Percentiles rank a stretch among this genome's conserved stretches.
These are phyloP conservation scores for Coniferiporia weirii DNA, from an alignment of 1,284 basidiomycete species.

Conservation along the genomic window DNA sequence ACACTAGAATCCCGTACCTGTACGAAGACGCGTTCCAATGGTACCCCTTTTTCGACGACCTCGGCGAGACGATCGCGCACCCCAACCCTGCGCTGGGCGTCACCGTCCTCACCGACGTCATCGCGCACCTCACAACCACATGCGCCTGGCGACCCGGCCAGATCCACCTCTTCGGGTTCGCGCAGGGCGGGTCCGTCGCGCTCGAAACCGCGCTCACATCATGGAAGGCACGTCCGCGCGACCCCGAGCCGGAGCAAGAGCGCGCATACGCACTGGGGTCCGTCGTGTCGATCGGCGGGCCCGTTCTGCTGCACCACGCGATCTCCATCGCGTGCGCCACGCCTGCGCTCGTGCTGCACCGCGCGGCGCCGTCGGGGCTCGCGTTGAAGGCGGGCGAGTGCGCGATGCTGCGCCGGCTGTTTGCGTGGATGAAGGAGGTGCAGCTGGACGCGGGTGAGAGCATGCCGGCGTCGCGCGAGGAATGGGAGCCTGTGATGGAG, in stretches of 20 bases:
- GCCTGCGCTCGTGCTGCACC: slow-evolving; percentile 59
- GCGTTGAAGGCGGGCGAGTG: slow-evolving; percentile 38
- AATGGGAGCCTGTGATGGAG: slow-evolving; percentile 80
- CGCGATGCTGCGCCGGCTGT: slow-evolving; percentile 55
- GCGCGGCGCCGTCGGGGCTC: slow-evolving; percentile 41
- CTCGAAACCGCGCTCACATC: slow-evolving; percentile 58
- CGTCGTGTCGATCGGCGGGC: slow-evolving; percentile 63
- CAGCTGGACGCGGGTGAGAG: slow-evolving; percentile 41
- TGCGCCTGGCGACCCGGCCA: slow-evolving; percentile 62
- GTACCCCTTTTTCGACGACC: slow-evolving; percentile 79
- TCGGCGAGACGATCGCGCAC: slow-evolving; percentile 66
- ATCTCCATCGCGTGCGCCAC: slow-evolving; percentile 47
- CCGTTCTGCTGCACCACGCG: slow-evolving; percentile 73
- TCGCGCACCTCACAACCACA: slow-evolving; percentile 52
- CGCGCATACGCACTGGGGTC: slow-evolving; percentile 41
- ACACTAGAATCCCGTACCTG: slow-evolving; percentile 69
- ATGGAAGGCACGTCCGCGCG: slow-evolving; percentile 39
- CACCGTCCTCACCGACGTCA: slow-evolving; percentile 45
- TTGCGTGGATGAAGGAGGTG: slow-evolving; percentile 42
- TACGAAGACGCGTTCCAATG: slow-evolving; percentile 81
- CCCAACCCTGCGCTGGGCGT: slow-evolving; percentile 72
- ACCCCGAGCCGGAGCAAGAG: slow-evolving; percentile 1
- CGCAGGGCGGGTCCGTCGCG: slow-evolving; percentile 80
- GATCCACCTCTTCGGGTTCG: slow-evolving; percentile 88
- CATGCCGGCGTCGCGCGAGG: slow-evolving; percentile 73